phyloP scores from a whole-genome alignment of 257 asterid species.

The Petrea volubilis region DNA sequence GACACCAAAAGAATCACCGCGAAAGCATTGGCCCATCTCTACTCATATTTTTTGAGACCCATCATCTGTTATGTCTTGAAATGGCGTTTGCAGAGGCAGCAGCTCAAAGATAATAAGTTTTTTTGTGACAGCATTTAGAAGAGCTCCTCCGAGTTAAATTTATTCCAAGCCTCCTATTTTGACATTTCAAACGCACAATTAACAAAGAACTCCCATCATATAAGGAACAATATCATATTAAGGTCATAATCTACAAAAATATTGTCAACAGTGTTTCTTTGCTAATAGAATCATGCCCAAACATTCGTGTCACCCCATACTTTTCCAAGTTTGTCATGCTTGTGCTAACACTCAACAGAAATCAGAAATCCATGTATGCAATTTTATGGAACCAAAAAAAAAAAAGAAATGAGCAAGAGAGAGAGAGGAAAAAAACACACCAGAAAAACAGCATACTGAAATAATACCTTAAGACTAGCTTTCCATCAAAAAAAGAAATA shows the following conservation, averaged over 20 bases:
- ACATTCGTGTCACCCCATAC: neutral
- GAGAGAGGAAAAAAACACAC: neutral
- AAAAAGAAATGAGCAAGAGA: neutral
- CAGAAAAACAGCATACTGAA: neutral
- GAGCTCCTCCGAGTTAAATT: constrained; percentile 87
- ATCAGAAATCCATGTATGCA: neutral
- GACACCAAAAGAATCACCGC: constrained; percentile 23
- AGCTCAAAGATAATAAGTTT: constrained; percentile 23
- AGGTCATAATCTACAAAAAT: neutral
- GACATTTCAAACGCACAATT: constrained; percentile 21
- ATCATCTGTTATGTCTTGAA: neutral
- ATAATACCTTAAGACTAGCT: constrained; percentile 77
- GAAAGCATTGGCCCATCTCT: constrained; percentile 6
- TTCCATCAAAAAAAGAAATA: too few relatives aligned
- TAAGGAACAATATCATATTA: neutral
- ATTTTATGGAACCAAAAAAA: neutral
- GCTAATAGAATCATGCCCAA: neutral
- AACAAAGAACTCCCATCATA: neutral
- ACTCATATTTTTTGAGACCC: neutral
- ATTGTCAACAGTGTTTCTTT: neutral
- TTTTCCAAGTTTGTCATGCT: neutral
- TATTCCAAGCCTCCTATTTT: constrained; percentile 83
- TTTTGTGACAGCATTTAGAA: constrained; percentile 36
- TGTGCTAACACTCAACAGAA: neutral
- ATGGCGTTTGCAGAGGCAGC: constrained; percentile 2